phyloP scores from a whole-genome alignment of 306 rosid species.

The Pterocarpus macrocarpus region DNA sequence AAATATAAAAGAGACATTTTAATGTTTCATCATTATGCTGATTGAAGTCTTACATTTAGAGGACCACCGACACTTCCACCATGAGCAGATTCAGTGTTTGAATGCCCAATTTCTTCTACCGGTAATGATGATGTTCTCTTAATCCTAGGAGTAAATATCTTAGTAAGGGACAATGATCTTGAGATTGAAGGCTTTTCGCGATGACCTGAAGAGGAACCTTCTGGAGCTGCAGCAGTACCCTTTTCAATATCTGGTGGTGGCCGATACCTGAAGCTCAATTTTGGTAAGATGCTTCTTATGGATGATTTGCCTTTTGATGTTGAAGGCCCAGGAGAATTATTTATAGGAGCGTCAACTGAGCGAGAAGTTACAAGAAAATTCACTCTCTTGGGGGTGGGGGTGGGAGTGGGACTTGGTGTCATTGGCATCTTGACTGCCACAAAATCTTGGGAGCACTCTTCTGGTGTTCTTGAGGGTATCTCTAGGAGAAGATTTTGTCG shows the following conservation, averaged over 20 bases:
- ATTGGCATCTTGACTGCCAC: constrained; percentile 76
- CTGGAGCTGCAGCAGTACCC: constrained; percentile 57
- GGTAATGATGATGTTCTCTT: constrained; percentile 95
- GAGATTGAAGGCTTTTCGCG: constrained; percentile 76
- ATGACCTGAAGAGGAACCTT: constrained; percentile 59
- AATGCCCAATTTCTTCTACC: constrained; percentile 65
- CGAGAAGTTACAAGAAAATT: constrained; percentile 72
- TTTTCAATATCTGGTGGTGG: constrained; percentile 70
- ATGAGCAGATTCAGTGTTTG: constrained; percentile 71
- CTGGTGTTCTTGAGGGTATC: constrained; percentile 80
- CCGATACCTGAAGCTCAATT: constrained; percentile 83
- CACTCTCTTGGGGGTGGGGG: constrained; percentile 93
- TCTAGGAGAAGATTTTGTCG: constrained; percentile 76
- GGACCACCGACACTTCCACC: constrained; percentile 71
- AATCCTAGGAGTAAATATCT: constrained; percentile 85
- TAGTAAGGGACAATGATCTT: constrained; percentile 81
- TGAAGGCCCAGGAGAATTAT: constrained; percentile 76
- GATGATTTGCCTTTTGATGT: constrained; percentile 75
- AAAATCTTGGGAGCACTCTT: constrained; percentile 63
- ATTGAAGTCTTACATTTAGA: constrained; percentile 59
- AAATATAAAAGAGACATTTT: not conserved
- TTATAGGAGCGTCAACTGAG: constrained; percentile 57
- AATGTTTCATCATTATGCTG: constrained; percentile 2
- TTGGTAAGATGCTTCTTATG: constrained; percentile 75
- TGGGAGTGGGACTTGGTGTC: constrained; percentile 86